Evolutionary conservation across 345 rosid species (phyloP), one percentile per base, ranked within the genome.

Genomic region (Triadica sebifera): DNA sequence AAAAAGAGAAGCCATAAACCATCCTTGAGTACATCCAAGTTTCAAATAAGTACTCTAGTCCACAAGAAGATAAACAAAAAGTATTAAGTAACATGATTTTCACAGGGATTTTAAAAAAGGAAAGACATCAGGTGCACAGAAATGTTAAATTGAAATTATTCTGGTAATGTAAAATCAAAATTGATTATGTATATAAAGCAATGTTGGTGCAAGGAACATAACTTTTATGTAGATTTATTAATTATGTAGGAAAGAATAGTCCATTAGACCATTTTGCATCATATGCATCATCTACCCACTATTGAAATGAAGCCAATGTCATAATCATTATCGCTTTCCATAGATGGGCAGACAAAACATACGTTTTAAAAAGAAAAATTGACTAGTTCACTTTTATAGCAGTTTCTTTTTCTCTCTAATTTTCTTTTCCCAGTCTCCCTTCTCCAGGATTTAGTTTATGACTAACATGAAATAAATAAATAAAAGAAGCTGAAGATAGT

Each of bases 1-100:
- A 77, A 62, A 64, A 53, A 85, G 85, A 74, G 90, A 83, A 74
- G 90, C 78, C 25, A 57, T 77, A 81, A 84, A 85, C 92, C 92
- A 87, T 71, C 92, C 92, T 81, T 87, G 87, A 73, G 89, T 90
- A 47, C 89, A 86, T 68, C 86, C 90, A 78, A 90, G 92, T 80
- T 90, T 90, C 71, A 86, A 43, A 57, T 90, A 90, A 39, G 87
- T 84, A 74, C 87, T 81, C 94, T 90, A 83, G 76, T n/a, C 41
- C 73, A 77, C 22, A 46, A 77, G 61, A 79, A 69, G 20, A 74
- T 72, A 74, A 24, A 69, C 46, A 17, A 53, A 34, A 24, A 72
- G 47, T 25, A 46, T 38, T 50, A 34, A 71, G 20, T 47, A 69
- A 50, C 11, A 16, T 17, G 57, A 69, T 47, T 52, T 65, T 52